phyloP scores from a whole-genome alignment of 176 grass and related monocot species.

The Tuctoria greenei region DNA sequence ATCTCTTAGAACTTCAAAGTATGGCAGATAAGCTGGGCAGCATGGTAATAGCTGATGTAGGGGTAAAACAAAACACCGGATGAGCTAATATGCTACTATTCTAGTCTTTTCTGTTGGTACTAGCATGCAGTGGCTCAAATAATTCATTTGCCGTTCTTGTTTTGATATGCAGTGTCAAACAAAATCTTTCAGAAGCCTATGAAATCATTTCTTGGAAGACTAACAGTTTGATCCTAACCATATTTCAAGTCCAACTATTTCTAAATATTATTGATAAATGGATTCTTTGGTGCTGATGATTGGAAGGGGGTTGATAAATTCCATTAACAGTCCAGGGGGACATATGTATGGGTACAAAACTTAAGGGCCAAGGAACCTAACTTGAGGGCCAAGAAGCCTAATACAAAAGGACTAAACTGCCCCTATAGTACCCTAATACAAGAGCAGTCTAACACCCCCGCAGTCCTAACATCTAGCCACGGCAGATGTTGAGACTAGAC shows the following conservation, averaged over 20 bases:
- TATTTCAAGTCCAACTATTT: background rate
- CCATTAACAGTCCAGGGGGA: no score
- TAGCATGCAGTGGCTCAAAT: no score
- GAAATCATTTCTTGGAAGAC: slow-evolving; percentile 20
- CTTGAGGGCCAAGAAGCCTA: no score
- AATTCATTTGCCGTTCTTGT: no score
- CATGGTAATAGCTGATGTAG: slow-evolving; percentile 9
- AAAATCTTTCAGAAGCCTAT: background rate
- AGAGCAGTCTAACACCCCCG: no score
- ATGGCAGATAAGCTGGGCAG: background rate
- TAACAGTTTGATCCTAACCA: slow-evolving; percentile 9
- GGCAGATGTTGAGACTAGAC: no score
- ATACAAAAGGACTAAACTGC: no score
- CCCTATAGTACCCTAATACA: no score
- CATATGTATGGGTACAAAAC: no score
- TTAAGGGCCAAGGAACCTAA: no score
- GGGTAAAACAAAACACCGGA: slow-evolving; percentile 16
- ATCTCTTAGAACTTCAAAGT: slow-evolving; percentile 23
- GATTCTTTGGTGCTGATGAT: slow-evolving; percentile 9
- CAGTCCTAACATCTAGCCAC: no score
- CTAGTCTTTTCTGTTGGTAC: background rate
- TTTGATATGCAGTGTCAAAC: background rate
- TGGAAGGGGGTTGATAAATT: no score
- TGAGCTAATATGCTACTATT: background rate
- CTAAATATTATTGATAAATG: background rate